Base-by-base conservation (phyloP, 768 basidiomycete species). In the Amanita jacksonii region DNA sequence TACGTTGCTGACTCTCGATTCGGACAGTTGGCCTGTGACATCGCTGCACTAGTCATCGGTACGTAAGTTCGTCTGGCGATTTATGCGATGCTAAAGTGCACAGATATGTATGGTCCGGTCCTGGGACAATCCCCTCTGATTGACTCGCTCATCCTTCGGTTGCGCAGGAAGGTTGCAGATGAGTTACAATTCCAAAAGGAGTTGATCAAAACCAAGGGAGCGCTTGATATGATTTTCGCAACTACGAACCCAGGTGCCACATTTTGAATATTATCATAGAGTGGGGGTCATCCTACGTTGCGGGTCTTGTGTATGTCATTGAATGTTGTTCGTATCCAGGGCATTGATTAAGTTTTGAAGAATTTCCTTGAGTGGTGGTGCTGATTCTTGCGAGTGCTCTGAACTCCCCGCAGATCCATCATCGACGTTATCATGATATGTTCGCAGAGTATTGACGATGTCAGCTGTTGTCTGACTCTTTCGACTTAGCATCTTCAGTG, bases 111-210 rank as follows among this genome's bases (percentile, higher is more conserved):
- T 61, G 70, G 75, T 2, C 76, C 88, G 0, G 83, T 94, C 27
- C 67, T 98, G n/a, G 94, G 94, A 2, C 90, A 94, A 61, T 92
- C 92, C 18, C 90, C 92, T 0, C 67, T 92, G 34, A 85, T 99
- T 43, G 96, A 98, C 61, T 70, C 82, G 5, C 69, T 94, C 30
- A 82, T 98, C 55, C 65, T 83, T 20, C 80, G 82, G 27, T 65
- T 98, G 33, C 81, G 79, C 45, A 84, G 80, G 59, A 91, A 92
- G 57, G 74, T 98, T n/a, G 63, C 76, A 32, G 75, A 79, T 30
- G 96, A 99, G 61, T 65, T 97, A 41, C 77, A 74, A 18, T 91
- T 99, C 62, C 91, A 97, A 62, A 76, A 76, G 51, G 89, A 97
- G 58, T 64, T 98, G 40, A 65, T 78, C 48, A 85, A 83, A 63